These are phyloP conservation scores for Chlorella sp. DNA, from an alignment of 139 green algal species.

Conservation along the genomic window DNA sequence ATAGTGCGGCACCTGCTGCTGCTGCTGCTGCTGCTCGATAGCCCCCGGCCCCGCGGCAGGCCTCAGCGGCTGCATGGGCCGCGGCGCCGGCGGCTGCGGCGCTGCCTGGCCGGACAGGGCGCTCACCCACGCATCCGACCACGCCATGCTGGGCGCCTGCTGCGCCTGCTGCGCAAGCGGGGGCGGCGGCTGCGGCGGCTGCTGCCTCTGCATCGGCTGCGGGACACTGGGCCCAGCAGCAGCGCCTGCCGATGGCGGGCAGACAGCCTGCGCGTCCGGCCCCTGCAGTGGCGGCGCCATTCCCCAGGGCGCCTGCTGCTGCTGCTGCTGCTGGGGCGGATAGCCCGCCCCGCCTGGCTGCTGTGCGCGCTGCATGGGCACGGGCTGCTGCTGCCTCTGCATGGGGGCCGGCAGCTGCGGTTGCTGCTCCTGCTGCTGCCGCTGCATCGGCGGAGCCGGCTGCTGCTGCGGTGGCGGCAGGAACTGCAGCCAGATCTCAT, in stretches of 20 bases:
- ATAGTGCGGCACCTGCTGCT: not conserved
- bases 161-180: not conserved
- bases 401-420: not conserved
- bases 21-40: not conserved
- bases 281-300: too few relatives aligned
- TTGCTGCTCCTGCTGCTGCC: not conserved
- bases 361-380: not conserved
- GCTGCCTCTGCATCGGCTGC: not conserved
- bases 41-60: not conserved
- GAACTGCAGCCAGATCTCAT: not conserved
- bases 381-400: not conserved
- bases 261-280: too few relatives aligned
- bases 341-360: not conserved
- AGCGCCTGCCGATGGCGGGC: too few relatives aligned
- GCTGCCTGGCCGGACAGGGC: not conserved
- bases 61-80: constrained; percentile 4
- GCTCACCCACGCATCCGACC: too few relatives aligned
- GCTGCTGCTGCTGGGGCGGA: not conserved
- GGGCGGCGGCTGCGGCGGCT: not conserved
- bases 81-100: not conserved
- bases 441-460: not conserved
- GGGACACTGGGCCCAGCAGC: not conserved
- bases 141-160: not conserved
- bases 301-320: constrained; percentile 26
- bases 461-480: not conserved